A percentile compares a stretch with the other conserved stretches of the same genome.
Evolutionary conservation across 1,284 basidiomycete genomes (phyloP).

Genomic region (Ceratobasidium sp.): DNA sequence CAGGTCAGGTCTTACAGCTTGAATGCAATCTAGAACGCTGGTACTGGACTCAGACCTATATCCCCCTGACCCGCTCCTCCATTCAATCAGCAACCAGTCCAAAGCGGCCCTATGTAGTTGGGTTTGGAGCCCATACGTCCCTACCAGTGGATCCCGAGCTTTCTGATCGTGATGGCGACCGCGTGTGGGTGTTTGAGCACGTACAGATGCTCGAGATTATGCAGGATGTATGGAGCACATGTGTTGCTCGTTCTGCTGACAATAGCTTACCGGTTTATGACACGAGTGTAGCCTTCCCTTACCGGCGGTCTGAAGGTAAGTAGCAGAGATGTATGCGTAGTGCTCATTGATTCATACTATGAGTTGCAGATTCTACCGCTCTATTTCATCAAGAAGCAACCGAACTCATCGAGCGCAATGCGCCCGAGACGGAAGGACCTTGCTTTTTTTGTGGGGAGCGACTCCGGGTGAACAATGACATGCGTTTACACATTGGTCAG

Average conservation of each 20-base stretch:
- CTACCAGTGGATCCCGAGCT: background rate
- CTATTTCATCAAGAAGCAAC: background rate
- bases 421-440: background rate
- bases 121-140: background rate
- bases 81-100: background rate
- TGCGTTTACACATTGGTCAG: background rate
- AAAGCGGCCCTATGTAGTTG: background rate
- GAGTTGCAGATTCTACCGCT: background rate
- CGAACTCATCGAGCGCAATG: background rate
- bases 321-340: background rate
- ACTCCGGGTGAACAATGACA: background rate
- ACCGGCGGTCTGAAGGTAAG: background rate
- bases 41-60: constrained; percentile 19
- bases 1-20: constrained; percentile 13
- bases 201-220: background rate
- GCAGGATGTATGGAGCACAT: constrained; percentile 8
- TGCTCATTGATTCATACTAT: background rate
- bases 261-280: background rate
- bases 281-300: background rate
- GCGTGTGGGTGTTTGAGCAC: background rate
- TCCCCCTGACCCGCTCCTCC: background rate
- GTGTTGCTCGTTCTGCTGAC: background rate
- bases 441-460: background rate
- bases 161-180: background rate
- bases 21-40: background rate